phyloP scores from a whole-genome alignment of 148 eudicot species.

The Rhododendron henanense region DNA sequence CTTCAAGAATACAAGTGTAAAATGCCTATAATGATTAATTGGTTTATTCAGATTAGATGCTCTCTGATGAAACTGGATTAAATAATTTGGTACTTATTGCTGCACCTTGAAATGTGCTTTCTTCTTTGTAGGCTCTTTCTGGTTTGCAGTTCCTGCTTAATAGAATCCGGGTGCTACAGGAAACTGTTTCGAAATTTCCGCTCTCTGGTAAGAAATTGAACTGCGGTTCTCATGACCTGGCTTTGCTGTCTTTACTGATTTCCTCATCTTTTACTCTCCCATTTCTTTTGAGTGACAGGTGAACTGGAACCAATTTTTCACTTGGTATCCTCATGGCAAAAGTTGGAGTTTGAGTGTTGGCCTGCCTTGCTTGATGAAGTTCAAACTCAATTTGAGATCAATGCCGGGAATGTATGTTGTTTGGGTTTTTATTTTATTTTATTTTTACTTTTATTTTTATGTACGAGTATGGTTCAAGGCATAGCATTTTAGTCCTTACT shows the following conservation, averaged over 20 bases:
- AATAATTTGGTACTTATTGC: not conserved
- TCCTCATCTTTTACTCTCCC: not conserved
- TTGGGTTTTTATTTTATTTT: not conserved
- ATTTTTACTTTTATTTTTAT: too few relatives aligned
- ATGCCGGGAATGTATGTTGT: conserved; percentile 71
- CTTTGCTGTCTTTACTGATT: not conserved
- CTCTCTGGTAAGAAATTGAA: conserved; percentile 46
- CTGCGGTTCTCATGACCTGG: not conserved
- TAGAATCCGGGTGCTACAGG: conserved; percentile 58
- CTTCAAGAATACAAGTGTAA: not conserved
- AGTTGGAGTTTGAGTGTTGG: conserved; percentile 85
- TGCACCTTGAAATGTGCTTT: conserved; percentile 10
- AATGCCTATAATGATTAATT: not conserved
- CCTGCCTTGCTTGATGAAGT: conserved; percentile 74
- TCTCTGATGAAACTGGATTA: not conserved
- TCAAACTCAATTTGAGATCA: conserved; percentile 64
- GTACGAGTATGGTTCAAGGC: not conserved
- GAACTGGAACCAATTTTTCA: conserved; percentile 51
- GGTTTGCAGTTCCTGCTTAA: conserved; percentile 72
- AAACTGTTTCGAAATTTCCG: conserved; percentile 74
- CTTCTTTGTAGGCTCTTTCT: conserved; percentile 64
- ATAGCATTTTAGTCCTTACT: not conserved
- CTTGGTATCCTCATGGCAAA: conserved; percentile 63
- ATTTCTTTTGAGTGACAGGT: conserved; percentile 30
- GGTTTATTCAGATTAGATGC: not conserved